Base-by-base conservation (phyloP, 208 protist genomes). In the Novymonas esmeraldas region DNA sequence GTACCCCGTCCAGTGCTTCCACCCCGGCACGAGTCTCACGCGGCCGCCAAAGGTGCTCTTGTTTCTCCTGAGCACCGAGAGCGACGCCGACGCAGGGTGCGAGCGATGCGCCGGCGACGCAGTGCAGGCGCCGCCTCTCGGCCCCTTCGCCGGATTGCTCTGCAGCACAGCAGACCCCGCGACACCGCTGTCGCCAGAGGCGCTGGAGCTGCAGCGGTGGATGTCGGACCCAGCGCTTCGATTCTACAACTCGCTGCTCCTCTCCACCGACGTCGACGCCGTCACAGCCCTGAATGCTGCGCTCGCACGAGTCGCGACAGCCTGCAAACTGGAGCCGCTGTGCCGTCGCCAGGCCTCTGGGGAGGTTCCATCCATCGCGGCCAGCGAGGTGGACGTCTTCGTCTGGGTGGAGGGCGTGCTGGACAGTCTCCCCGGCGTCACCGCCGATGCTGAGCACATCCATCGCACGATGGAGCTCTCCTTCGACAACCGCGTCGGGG, bases 1-100 rank as follows among this genome's bases (percentile, higher is more conserved):
- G 11, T 84, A 79, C 67, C 81, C 81, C 1, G 70, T 82, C 5
- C 70, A 87, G 48, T 79, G 79, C 54, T 76, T 87, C 39, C 28
- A 44, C 45, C 64, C 71, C 16, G 18, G 28, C 20, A 67, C 26
- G 5, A 62, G 59, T n/a, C 66, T 77, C 9, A n/a, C 4, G 1
- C 57, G 51, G 3, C 67, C 54, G n/a, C 49, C 81, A 18, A 69
- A 71, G 57, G 67, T 84, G 34, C 34, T 87, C 11, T 39, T 87
- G 2, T 84, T 87, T 39, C 16, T 87, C 7, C 33, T 84, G n/a
- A 62, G 58, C 20, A 61, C 73, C 1, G 78, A 87, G 26, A 48
- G 46, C 42, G 70, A 81, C 26, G 68, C 70, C 20, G 42, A 60
- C 38, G 72, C 70, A 4, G 22, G 78, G 26, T 75, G 77, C 36